Evolutionary conservation across 192 early-diverging fungal species (phyloP).

Genomic region (Coemansia sp.): DNA sequence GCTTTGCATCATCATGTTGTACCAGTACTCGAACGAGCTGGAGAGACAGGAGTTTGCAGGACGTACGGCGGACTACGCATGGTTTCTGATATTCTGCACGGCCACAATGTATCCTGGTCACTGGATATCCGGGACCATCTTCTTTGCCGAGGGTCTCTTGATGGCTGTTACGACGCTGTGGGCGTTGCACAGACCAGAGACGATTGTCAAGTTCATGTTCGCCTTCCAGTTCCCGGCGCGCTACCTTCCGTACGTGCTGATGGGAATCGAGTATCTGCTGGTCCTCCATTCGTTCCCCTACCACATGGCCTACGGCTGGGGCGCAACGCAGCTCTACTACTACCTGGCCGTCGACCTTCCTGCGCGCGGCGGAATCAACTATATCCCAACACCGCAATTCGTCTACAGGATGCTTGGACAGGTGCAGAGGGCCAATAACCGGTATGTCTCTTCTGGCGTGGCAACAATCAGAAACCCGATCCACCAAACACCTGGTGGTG

Average conservation of each 20-base stretch:
- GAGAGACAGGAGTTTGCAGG: constrained; percentile 67
- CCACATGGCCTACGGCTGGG: constrained; percentile 64
- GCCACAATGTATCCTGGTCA: constrained; percentile 14
- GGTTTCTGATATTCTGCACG: constrained; percentile 66
- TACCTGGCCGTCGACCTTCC: constrained; percentile 71
- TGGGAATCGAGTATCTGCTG: constrained; percentile 58
- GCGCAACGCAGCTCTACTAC: constrained; percentile 71
- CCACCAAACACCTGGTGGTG: constrained; percentile 36
- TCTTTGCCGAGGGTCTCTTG: constrained; percentile 52
- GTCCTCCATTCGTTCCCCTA: constrained; percentile 47
- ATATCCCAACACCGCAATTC: constrained; percentile 68
- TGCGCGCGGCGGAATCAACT: constrained; percentile 59
- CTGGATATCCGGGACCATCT: constrained; percentile 25
- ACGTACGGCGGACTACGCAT: constrained; percentile 77
- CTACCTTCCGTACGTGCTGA: constrained; percentile 76
- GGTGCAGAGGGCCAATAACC: constrained; percentile 27
- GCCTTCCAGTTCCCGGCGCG: constrained; percentile 69
- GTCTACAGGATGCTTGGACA: constrained; percentile 55
- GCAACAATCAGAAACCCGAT: constrained; percentile 19
- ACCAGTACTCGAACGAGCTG: constrained; percentile 67
- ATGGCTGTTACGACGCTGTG: constrained; percentile 74
- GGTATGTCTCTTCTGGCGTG: constrained; percentile 11
- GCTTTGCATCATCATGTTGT: constrained; percentile 74
- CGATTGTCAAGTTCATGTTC: constrained; percentile 68
- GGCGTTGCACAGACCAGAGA: constrained; percentile 62